Base-by-base conservation (phyloP, 495 filamentous ascomycete species). In the Hyaloscypha bicolor region DNA sequence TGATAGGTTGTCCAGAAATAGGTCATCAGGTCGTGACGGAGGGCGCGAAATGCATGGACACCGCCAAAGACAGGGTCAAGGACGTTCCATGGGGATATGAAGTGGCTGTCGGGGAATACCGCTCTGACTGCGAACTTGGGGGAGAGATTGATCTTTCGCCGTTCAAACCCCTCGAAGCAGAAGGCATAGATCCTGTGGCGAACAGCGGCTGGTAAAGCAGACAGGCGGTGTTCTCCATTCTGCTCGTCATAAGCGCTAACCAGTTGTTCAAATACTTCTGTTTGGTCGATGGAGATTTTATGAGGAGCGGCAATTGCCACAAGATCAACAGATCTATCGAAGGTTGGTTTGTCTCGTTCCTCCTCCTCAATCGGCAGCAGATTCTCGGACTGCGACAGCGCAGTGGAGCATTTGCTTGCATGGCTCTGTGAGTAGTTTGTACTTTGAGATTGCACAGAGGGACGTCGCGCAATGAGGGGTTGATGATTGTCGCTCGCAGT, bases 1-100 rank as follows among this genome's bases (percentile, higher is more conserved):
- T 68, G 53, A 62, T 60, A 71, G 53, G 68, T 6, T 33, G 68
- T 69, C 71, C 70, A 75, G 61, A 73, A 75, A 29, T 68, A 75
- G 11, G 39, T 60, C 66, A 75, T 65, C 22, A 73, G 25, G 6
- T 75, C 71, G 8, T 63, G 6, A 1, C 71, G 68, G 1, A 75
- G n/a, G 3, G 14, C 42, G 19, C 58, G 30, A 30, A 35, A 73
- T n/a, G 66, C 42, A 16, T 45, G 51, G 0, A 73, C n/a, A 25
- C 59, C 68, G 29, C 71, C 73, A 22, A 45, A 45, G 12, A 75
- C 69, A n/a, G 55, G n/a, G 8, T 69, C 66, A 16, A 75, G 63
- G n/a, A 75, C 39, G 55, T 67, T 66, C 63, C 64, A 71, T 21
- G 67, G 63, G 1, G 60, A 63, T 8, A 55, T 39, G 51, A 75